These are phyloP conservation scores for Nitzschia sp. DNA, from an alignment of 108 stramenopile genomes.

Conservation along the genomic window DNA sequence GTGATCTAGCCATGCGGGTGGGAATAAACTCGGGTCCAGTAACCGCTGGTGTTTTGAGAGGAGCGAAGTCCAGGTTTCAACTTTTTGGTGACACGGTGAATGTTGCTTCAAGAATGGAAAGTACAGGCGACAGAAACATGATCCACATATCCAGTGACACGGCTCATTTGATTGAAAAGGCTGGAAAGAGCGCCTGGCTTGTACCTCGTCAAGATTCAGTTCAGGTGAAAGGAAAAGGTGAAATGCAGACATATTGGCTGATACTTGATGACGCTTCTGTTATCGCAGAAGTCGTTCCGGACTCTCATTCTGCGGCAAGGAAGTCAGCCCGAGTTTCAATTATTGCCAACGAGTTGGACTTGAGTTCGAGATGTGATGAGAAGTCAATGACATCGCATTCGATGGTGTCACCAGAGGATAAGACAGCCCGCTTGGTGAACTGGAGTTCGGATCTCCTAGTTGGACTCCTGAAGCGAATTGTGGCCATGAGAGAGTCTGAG, in stretches of 20 bases:
- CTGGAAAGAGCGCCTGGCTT: slow-evolving; percentile 16
- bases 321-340: neutral
- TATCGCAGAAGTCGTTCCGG: neutral
- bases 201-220: slow-evolving; percentile 12
- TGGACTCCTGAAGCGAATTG: slow-evolving; percentile 17
- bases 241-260: slow-evolving; percentile 25
- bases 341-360: neutral
- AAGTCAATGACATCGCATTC: neutral
- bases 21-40: slow-evolving; percentile 38
- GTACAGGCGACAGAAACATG: slow-evolving; percentile 5
- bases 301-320: neutral
- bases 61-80: slow-evolving; percentile 19
- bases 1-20: slow-evolving; percentile 8
- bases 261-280: neutral
- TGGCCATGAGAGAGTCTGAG: slow-evolving; percentile 15
- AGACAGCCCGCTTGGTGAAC: slow-evolving; percentile 13
- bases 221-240: slow-evolving; percentile 25
- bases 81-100: slow-evolving; percentile 25
- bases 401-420: slow-evolving; percentile 10
- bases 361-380: neutral
- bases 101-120: slow-evolving; percentile 17
- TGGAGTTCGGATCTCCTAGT: slow-evolving; percentile 16
- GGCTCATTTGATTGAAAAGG: slow-evolving; percentile 6
- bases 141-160: slow-evolving; percentile 23
- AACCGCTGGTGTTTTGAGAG: slow-evolving; percentile 42